Evolutionary conservation across 129 eudicot genomes (phyloP).

Genomic region (Artemisia argyi): DNA sequence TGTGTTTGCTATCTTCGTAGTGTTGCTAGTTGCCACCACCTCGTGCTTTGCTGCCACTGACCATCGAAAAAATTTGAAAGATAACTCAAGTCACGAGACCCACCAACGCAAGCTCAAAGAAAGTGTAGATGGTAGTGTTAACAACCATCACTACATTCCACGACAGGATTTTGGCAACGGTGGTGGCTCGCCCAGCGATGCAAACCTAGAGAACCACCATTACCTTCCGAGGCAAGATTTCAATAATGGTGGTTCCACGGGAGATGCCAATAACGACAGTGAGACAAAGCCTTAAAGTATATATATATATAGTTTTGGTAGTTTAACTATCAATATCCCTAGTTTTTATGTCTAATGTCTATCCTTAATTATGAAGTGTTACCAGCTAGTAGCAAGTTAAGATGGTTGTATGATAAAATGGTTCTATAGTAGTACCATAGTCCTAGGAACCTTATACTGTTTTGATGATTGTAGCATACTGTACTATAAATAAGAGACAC

Average conservation of each 20-base stretch:
- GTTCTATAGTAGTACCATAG: neutral
- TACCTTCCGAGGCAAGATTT: constrained; percentile 32
- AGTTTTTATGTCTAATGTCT: constrained; percentile 17
- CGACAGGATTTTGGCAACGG: constrained; percentile 27
- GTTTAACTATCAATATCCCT: neutral
- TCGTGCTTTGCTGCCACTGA: constrained; percentile 13
- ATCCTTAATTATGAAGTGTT: constrained; percentile 10
- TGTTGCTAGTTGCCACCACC: constrained; percentile 10
- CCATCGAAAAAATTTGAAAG: constrained; percentile 21
- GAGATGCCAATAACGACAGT: constrained; percentile 8
- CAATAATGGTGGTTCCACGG: constrained; percentile 24
- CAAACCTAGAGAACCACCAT: constrained; percentile 31
- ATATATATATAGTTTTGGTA: neutral
- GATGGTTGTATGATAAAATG: constrained; percentile 11
- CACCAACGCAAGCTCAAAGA: constrained; percentile 28
- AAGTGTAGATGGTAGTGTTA: constrained; percentile 14
- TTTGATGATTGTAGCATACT: neutral
- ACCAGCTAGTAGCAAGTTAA: constrained; percentile 1
- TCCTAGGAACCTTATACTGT: constrained; percentile 14
- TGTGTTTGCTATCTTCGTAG: constrained; percentile 21
- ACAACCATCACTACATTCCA: constrained; percentile 37
- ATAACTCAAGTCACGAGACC: neutral
- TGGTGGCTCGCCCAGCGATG: constrained; percentile 24
- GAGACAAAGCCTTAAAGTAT: constrained; percentile 31
- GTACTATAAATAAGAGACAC: neutral